phyloP scores from a whole-genome alignment of 208 protist species.

The Leishmania amazonensis region DNA sequence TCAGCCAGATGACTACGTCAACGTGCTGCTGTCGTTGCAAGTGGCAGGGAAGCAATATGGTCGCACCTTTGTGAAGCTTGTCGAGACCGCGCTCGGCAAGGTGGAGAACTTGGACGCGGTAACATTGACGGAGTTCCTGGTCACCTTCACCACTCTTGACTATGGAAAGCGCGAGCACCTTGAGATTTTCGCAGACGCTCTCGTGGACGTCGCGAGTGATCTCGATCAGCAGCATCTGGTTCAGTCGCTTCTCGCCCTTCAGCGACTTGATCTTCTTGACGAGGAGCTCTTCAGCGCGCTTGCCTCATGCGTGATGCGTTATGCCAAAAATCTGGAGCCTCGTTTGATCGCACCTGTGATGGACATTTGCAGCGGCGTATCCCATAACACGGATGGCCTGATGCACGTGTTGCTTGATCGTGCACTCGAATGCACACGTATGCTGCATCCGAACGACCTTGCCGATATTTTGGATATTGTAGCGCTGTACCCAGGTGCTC shows the following conservation, averaged over 20 bases:
- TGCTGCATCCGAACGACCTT: constrained; percentile 64
- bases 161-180: constrained; percentile 78
- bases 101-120: constrained; percentile 83
- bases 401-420: constrained; percentile 75
- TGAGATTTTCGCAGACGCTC: constrained; percentile 87
- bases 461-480: constrained; percentile 71
- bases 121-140: constrained; percentile 72
- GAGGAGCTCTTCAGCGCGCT: constrained; percentile 72
- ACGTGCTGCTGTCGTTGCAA: constrained; percentile 43
- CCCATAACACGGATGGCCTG: constrained; percentile 55
- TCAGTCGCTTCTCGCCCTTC: constrained; percentile 70
- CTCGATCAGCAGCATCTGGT: constrained; percentile 72
- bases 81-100: constrained; percentile 67
- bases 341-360: constrained; percentile 71
- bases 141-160: constrained; percentile 59
- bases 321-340: constrained; percentile 46
- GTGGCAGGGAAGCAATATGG: constrained; percentile 54
- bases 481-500: constrained; percentile 72
- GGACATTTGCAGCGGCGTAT: constrained; percentile 79
- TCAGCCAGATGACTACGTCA: constrained; percentile 81
- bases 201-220: constrained; percentile 73
- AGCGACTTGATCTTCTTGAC: constrained; percentile 67
- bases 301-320: constrained; percentile 41
- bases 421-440: constrained; percentile 59
- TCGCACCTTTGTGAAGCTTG: constrained; percentile 57